A percentile compares a stretch with the other conserved stretches of the same genome.
phyloP scores from a whole-genome alignment of 2,329 filamentous ascomycete species.

The Ascochyta fabae region DNA sequence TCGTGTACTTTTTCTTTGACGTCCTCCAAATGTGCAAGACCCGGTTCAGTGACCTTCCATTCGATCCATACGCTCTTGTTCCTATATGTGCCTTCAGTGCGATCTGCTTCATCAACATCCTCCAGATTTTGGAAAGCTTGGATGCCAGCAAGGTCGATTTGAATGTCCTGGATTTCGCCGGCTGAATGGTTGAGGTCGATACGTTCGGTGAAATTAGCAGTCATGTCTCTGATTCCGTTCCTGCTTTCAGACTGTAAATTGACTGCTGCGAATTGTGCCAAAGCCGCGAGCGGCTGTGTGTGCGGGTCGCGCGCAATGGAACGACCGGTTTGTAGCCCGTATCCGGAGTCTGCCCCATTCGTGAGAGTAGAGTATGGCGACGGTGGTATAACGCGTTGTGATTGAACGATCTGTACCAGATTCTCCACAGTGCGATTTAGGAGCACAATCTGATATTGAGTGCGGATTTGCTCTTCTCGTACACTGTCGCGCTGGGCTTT shows the following conservation, averaged over 20 bases:
- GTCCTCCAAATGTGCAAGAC: constrained; percentile 22
- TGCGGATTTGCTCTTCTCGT: constrained; percentile 39
- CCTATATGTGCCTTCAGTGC: constrained; percentile 40
- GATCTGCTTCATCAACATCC: constrained; percentile 26
- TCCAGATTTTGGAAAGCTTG: no score
- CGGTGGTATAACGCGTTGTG: constrained; percentile 18
- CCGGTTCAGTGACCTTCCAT: constrained; percentile 44
- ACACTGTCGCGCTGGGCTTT: constrained; percentile 38
- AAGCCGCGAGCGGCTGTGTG: constrained; percentile 24
- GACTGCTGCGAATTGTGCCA: constrained; percentile 48
- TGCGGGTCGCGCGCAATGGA: background rate
- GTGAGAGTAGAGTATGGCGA: no score
- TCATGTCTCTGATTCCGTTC: constrained; percentile 22
- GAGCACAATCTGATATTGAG: constrained; percentile 47
- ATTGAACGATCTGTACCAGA: constrained; percentile 45
- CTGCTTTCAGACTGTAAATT: constrained; percentile 43
- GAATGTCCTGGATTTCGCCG: constrained; percentile 29
- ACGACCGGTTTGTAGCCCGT: background rate
- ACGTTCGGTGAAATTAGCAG: constrained; percentile 32
- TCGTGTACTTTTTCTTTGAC: constrained; percentile 35
- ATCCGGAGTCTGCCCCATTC: no score
- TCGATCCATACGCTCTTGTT: constrained; percentile 44
- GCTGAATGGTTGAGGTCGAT: constrained; percentile 33
- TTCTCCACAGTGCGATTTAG: constrained; percentile 45
- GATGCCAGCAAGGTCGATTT: constrained; percentile 17